Conservation (phyloP, 2,329 filamentous ascomycete genomes). For the Penicillium decumbens region DNA sequence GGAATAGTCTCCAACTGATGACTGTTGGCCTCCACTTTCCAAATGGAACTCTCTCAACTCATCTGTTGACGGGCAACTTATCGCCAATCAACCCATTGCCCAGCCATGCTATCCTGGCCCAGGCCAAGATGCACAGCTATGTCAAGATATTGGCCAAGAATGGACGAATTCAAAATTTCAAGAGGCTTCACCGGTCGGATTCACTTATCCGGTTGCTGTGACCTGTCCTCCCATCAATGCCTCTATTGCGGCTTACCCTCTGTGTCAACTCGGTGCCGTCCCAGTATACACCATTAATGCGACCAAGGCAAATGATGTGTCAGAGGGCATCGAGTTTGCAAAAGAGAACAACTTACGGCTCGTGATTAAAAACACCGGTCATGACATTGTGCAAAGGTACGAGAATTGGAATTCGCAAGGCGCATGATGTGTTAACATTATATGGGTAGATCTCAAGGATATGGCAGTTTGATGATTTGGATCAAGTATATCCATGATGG, state of each 20-base stretch:
- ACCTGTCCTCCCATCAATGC: conserved; percentile 27
- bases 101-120: conserved; percentile 21
- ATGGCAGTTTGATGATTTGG: conserved; percentile 2
- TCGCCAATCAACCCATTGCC: conserved; percentile 24
- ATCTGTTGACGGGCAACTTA: conserved; percentile 29
- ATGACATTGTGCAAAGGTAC: background rate
- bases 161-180: conserved; percentile 29
- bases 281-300: conserved; percentile 27
- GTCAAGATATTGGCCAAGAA: conserved; percentile 6
- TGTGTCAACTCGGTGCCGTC: conserved; percentile 26
- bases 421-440: background rate
- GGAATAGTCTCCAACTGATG: conserved; percentile 5
- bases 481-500: background rate
- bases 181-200: conserved; percentile 24
- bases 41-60: conserved; percentile 34
- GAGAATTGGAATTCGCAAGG: background rate
- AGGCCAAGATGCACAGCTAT: background rate
- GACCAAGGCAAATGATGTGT: background rate
- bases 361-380: background rate
- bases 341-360: background rate
- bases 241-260: conserved; percentile 15
- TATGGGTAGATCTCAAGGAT: background rate
- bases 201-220: conserved; percentile 25
- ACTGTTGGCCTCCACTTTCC: conserved; percentile 27
- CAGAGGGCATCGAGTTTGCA: background rate